These are phyloP conservation scores for Tulasnella sp. DNA, from an alignment of 768 basidiomycete species.

Conservation along the genomic window DNA sequence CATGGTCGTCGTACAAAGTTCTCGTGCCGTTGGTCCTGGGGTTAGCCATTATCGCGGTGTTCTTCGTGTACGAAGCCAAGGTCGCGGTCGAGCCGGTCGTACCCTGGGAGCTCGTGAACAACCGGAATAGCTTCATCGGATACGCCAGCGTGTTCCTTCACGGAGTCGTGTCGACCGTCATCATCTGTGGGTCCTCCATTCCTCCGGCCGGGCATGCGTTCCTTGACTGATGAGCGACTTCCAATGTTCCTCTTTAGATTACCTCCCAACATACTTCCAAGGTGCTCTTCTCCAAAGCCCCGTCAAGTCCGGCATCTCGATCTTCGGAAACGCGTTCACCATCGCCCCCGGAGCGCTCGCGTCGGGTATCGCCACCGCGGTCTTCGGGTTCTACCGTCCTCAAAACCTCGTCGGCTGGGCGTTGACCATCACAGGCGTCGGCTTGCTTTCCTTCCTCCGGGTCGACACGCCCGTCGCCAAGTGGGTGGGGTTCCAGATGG, in stretches of 20 bases:
- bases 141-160: conserved; percentile 19
- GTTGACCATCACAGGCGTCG: conserved; percentile 27
- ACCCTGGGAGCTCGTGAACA: conserved; percentile 25
- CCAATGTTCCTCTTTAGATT: no score
- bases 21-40: conserved; percentile 35
- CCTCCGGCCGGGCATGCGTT: no score
- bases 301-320: conserved; percentile 28
- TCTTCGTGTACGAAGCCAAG: no score
- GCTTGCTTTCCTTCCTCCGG: conserved; percentile 22
- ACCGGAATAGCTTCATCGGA: conserved; percentile 26
- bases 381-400: conserved; percentile 28
- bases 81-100: neutral
- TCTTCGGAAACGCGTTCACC: conserved; percentile 24
- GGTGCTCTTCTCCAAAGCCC: conserved; percentile 31
- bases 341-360: no score
- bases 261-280: conserved; percentile 23
- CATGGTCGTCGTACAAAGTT: conserved; percentile 30
- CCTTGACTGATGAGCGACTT: neutral
- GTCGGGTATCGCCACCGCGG: conserved; percentile 28
- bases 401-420: conserved; percentile 30
- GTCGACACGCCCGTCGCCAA: neutral
- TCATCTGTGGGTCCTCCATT: conserved; percentile 1
- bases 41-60: conserved; percentile 25
- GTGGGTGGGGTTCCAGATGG: conserved; percentile 5
- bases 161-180: conserved; percentile 3